Base-by-base conservation (phyloP, 139 green algal genomes). In the Chlorella sp. region DNA sequence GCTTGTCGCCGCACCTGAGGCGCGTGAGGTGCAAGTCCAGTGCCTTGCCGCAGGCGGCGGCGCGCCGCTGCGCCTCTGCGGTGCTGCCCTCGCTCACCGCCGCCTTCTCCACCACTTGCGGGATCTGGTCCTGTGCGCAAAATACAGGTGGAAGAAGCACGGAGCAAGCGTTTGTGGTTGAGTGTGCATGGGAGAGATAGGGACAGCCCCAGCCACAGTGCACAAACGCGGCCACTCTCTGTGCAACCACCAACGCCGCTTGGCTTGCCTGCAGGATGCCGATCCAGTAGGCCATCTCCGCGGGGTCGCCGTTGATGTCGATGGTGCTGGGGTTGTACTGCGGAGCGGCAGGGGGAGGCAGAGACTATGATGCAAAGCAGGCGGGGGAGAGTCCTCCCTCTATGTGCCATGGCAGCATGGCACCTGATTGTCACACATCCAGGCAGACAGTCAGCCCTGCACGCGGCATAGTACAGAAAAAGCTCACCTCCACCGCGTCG, bases 261-360 rank as follows among this genome's bases (percentile, higher is more conserved):
- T n/a, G n/a, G 25, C 71, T 60, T 62, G 41, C 74, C 55, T 81
- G 74, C 85, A 99, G 92, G 36, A 98, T 81, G 18, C 56, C 78
- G 34, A 98, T 81, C 97, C 98, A 99, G 90, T 97, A 99, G 17
- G 91, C 84, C 74, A 95, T 91, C 84, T 98, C 95, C 28, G 92
- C 93, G 18, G 91, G 81, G 70, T 97, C 92, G 4, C 39, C 67
- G 82, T 89, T 90, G 51, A 99, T 95, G 88, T 99, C 95, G 39
- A 99, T 88, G 7, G 95, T 99, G 90, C 98, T 96, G 47, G 96
- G 96, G 56, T 94, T 91, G 86, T 99, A 99, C 80, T 94, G 86
- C 62, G 82, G 26, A 1, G 6, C 3, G 56, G 21, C 21, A 62
- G 16, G 28, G 70, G 56, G 7, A 36, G 7, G 6, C 1, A 39